Conservation (phyloP, 2,329 filamentous ascomycete species). For the Metarhizium robertsii region DNA sequence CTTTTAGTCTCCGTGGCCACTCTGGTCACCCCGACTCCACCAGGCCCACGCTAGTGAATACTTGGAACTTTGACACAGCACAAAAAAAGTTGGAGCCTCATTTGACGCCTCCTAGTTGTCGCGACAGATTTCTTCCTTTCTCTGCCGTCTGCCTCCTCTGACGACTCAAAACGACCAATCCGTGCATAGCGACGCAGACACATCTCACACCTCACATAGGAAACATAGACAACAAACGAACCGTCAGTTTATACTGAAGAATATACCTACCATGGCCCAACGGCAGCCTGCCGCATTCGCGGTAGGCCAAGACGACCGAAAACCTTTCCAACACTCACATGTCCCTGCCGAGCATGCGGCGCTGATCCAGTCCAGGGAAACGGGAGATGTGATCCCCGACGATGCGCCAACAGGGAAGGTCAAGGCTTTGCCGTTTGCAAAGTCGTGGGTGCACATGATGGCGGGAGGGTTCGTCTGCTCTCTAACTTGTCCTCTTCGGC, state of each 20-base stretch:
- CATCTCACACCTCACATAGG: background rate
- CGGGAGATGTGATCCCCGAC: slow-evolving; percentile 44
- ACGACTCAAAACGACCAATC: background rate
- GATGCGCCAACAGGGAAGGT: slow-evolving; percentile 23
- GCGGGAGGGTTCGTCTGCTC: slow-evolving; percentile 65
- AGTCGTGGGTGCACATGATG: slow-evolving; percentile 87
- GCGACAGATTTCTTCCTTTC: background rate
- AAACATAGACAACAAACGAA: background rate
- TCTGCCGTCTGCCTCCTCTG: background rate
- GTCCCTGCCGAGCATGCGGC: slow-evolving; percentile 25
- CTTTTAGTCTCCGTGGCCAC: no score
- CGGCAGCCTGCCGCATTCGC: slow-evolving; percentile 18
- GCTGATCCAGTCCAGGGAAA: slow-evolving; percentile 51
- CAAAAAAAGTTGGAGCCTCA: slow-evolving; percentile 7
- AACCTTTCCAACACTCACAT: slow-evolving; percentile 20
- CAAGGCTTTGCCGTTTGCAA: slow-evolving; percentile 46
- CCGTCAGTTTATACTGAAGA: background rate
- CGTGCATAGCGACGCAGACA: background rate
- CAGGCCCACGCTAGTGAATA: no score
- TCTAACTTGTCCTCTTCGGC: background rate
- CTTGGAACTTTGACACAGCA: no score
- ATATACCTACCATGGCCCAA: slow-evolving; percentile 21
- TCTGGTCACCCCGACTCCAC: no score
- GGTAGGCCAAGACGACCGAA: slow-evolving; percentile 21
- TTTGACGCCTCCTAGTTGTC: background rate